Evolutionary conservation across 176 grass and related monocot genomes (phyloP).

Genomic region (Oryza glaberrima): DNA sequence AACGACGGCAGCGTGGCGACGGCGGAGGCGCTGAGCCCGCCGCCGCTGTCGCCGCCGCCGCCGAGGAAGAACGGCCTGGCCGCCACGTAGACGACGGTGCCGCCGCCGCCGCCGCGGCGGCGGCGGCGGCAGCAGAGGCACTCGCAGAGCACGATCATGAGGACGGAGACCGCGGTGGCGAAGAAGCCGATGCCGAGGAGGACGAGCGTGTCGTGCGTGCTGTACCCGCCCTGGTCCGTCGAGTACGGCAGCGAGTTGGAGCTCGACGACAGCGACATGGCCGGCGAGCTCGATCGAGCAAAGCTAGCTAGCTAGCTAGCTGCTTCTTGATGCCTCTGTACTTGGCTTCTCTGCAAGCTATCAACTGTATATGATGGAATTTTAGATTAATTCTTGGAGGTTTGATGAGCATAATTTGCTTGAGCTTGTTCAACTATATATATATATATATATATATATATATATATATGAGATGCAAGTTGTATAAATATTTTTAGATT

Average conservation of each 20-base stretch:
- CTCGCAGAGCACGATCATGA: slow-evolving; percentile 52
- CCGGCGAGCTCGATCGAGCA: neutral
- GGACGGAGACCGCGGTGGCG: slow-evolving; percentile 35
- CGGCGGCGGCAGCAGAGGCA: slow-evolving; percentile 44
- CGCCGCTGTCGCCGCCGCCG: neutral
- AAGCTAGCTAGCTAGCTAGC: neutral
- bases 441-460: neutral
- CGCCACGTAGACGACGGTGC: slow-evolving; percentile 33
- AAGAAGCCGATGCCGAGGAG: slow-evolving; percentile 52
- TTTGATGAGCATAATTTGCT: neutral
- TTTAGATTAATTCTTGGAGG: slow-evolving; percentile 4
- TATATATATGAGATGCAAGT: neutral
- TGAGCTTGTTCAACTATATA: neutral
- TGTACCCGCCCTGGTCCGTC: slow-evolving; percentile 53
- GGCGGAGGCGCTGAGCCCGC: slow-evolving; percentile 42
- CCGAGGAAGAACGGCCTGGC: slow-evolving; percentile 33
- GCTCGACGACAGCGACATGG: slow-evolving; percentile 50
- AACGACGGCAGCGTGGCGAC: slow-evolving; percentile 56
- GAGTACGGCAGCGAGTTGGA: slow-evolving; percentile 47
- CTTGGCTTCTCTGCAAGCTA: neutral
- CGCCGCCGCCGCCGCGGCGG: neutral
- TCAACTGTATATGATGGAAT: neutral
- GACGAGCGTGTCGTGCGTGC: slow-evolving; percentile 50
- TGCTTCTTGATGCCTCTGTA: neutral
- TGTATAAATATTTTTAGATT: neutral